Evolutionary conservation across 805 yeast genomes (phyloP).

Genomic region (Lachancea nothofagi): DNA sequence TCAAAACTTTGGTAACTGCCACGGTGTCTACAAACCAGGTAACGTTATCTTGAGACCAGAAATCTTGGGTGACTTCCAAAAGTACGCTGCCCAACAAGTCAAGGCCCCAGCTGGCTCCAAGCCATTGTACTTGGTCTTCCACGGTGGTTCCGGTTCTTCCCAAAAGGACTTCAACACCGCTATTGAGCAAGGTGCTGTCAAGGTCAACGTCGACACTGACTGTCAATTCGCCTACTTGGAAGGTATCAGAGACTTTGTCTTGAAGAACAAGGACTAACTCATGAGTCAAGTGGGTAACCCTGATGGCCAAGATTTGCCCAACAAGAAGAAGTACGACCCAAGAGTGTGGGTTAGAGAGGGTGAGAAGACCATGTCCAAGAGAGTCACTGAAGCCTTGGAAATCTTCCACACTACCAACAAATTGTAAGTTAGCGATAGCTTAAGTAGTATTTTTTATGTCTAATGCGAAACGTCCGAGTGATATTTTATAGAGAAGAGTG

Average conservation of each 20-base stretch:
- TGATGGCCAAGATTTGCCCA: conserved; percentile 98
- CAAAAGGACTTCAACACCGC: conserved; percentile 88
- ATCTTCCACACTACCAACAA: conserved; percentile 73
- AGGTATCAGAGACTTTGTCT: conserved; percentile 97
- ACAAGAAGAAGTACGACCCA: conserved; percentile 99
- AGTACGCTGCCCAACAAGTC: conserved; percentile 67
- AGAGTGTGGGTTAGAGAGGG: conserved; percentile 99
- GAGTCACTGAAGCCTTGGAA: conserved; percentile 77
- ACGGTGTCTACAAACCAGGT: conserved; percentile 99
- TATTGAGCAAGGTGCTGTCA: conserved; percentile 90
- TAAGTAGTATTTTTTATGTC: conserved; percentile 6
- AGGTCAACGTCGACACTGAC: conserved; percentile 99
- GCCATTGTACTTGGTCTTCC: conserved; percentile 97
- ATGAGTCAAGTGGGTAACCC: conserved; percentile 94
- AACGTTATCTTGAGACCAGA: conserved; percentile 90
- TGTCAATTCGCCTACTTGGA: conserved; percentile 95
- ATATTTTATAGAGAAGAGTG: neutral
- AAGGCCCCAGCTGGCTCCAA: conserved; percentile 42
- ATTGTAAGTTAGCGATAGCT: conserved; percentile 6
- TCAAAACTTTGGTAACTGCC: conserved; percentile 98
- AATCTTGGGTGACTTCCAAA: conserved; percentile 93
- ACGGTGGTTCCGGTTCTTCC: conserved; percentile 99
- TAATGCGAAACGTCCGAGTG: conserved; percentile 3
- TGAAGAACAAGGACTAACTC: conserved; percentile 93
- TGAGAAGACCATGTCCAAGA: conserved; percentile 93